Evolutionary conservation across 2,329 filamentous ascomycete species (phyloP).

Genomic region (Dactylellina cionopaga): DNA sequence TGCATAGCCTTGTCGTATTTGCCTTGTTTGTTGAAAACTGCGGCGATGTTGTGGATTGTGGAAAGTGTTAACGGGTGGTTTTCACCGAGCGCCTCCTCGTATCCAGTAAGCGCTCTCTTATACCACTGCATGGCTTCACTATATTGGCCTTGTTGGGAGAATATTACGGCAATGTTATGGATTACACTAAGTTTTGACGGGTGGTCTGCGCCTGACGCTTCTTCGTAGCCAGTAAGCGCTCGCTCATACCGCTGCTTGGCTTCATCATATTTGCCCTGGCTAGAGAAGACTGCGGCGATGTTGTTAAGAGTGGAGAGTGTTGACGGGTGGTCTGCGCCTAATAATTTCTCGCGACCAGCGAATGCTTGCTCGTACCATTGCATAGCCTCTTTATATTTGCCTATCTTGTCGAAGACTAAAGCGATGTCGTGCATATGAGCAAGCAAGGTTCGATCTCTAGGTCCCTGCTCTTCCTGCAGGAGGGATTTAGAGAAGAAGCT

Average conservation of each 20-base stretch:
- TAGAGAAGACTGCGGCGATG: constrained; percentile 32
- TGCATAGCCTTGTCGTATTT: constrained; percentile 45
- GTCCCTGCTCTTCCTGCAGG: background rate
- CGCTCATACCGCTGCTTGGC: constrained; percentile 46
- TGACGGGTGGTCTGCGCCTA: constrained; percentile 14
- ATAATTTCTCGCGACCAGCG: background rate
- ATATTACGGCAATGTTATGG: constrained; percentile 4
- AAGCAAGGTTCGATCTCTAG: background rate
- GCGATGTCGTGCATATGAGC: constrained; percentile 38
- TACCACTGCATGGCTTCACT: constrained; percentile 25
- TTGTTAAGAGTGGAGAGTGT: constrained; percentile 31
- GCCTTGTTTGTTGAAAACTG: constrained; percentile 26
- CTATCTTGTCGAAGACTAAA: constrained; percentile 13
- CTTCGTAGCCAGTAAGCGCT: constrained; percentile 33
- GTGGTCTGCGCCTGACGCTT: constrained; percentile 21
- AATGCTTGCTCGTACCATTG: constrained; percentile 24
- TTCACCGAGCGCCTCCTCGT: background rate
- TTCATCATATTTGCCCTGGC: constrained; percentile 38
- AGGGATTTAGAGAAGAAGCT: constrained; percentile 1
- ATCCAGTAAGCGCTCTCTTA: constrained; percentile 7
- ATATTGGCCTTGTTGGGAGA: constrained; percentile 20
- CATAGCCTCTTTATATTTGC: constrained; percentile 30
- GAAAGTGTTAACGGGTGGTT: too few relatives aligned
- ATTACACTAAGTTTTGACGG: constrained; percentile 6
- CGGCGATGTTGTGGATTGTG: constrained; percentile 38